Percentiles rank a stretch among this genome's conserved stretches.
Evolutionary conservation across 2,329 filamentous ascomycete species (phyloP).

Genomic region (Scedosporium dehoogii): DNA sequence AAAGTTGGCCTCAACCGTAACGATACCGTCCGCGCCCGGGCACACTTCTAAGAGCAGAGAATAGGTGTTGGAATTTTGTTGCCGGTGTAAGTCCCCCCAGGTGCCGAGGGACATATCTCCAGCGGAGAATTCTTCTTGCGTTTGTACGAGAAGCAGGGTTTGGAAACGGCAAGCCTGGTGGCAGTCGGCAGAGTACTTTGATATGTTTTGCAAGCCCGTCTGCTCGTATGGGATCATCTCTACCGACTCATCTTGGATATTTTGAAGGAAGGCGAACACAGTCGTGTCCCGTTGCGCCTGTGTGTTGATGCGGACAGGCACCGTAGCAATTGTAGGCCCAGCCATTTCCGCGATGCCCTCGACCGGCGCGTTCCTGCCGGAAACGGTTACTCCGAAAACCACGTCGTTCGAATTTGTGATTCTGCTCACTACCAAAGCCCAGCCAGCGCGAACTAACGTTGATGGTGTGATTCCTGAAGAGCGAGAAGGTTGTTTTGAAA

Average conservation of each 20-base stretch:
- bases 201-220: conserved; percentile 9
- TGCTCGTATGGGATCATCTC: conserved; percentile 14
- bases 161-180: background rate
- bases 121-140: too few species aligned
- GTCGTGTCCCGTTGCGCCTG: conserved; percentile 16
- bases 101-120: too few species aligned
- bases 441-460: conserved; percentile 11
- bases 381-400: conserved; percentile 15
- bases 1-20: too few species aligned
- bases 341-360: conserved; percentile 13
- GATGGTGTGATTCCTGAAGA: conserved; percentile 4
- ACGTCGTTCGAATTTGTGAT: conserved; percentile 13
- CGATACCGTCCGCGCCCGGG: too few species aligned
- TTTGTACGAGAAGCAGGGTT: too few species aligned
- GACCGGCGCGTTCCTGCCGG: conserved; percentile 14
- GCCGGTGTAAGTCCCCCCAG: too few species aligned
- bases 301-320: conserved; percentile 9
- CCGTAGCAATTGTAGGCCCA: conserved; percentile 13
- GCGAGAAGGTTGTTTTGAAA: too few species aligned
- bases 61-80: too few species aligned
- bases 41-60: too few species aligned
- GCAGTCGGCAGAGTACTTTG: background rate
- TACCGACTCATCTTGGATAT: conserved; percentile 10
- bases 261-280: conserved; percentile 28
- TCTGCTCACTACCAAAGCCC: conserved; percentile 13